Evolutionary conservation across 345 rosid genomes (phyloP), one percentile per base, ranked within the genome.

Genomic region (Draba incana): DNA sequence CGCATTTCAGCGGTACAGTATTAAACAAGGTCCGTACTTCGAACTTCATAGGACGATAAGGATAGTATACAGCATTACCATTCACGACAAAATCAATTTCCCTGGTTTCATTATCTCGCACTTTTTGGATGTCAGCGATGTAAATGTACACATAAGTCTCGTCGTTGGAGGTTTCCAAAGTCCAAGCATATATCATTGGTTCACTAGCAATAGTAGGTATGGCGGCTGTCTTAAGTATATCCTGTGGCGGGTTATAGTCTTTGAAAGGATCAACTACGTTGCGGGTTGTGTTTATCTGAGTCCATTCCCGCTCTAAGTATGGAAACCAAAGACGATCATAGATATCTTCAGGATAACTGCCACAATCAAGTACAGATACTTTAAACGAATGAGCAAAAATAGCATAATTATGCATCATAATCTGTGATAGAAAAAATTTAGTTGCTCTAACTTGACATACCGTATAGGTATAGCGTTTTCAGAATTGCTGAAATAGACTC

Each of bases 321-420:
- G 83, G 78, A 10, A 0, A 0, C 81, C 86, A 81, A 10, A 65
- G 0, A 11, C 84, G 79, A 25, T 83, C 84, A 31, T 42, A 62
- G 0, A 68, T 39, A 31, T 83, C 84, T 24, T 81, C 35, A 1
- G 76, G 60, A 60, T 58, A 81, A 75, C 84, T 78, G 39, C 38
- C 6, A 25, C 31, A 28, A 5, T 28, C 31, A 3, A 28, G 5
- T 28, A 28, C 3, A 28, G 5, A 28, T 28, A 28, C 31, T 28
- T 0, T 28, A 28, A 5, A 20, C 20, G 20, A 20, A 20, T 20
- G 20, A 20, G 20, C 20, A 20, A 20, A 20, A 20, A 20, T 20
- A 20, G 20, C 20, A 20, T 20, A 20, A 20, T 20, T 20, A 20
- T 20, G 20, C 20, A 20, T 20, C 20, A 20, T 20, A 20, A 20